Percentiles rank a stretch among this genome's conserved stretches.
Evolutionary conservation across 78 protist genomes (phyloP).

Genomic region (Dictyostelium brefeldianum): DNA sequence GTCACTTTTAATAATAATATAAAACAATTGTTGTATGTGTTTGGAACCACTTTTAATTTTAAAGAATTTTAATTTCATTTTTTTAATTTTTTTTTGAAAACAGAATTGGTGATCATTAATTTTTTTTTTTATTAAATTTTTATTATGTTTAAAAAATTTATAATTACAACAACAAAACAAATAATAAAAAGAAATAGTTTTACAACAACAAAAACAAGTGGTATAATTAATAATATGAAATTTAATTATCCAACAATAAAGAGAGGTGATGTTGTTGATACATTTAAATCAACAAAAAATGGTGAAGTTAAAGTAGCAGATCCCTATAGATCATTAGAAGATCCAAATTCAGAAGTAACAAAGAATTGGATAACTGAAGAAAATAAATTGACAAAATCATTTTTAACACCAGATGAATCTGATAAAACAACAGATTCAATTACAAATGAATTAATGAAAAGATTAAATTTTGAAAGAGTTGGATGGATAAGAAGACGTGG

Average conservation of each 20-base stretch:
- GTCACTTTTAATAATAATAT: too few species aligned
- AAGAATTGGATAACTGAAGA: conserved; percentile 47
- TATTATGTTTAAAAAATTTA: conserved; percentile 7
- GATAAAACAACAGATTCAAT: background rate
- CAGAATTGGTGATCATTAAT: background rate
- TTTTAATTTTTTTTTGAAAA: background rate
- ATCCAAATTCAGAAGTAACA: conserved; percentile 82
- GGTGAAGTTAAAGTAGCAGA: conserved; percentile 57
- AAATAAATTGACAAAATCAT: conserved; percentile 39
- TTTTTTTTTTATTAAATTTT: background rate
- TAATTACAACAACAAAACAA: conserved; percentile 4
- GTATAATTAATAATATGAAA: conserved; percentile 11
- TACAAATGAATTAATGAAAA: background rate
- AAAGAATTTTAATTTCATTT: background rate
- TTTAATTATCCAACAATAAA: conserved; percentile 53
- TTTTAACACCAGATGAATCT: conserved; percentile 1
- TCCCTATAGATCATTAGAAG: conserved; percentile 91
- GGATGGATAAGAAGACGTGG: conserved; percentile 24
- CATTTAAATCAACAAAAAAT: conserved; percentile 26
- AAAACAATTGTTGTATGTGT: too few species aligned
- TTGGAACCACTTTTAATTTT: too few species aligned
- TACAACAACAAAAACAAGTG: background rate
- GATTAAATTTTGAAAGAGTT: conserved; percentile 20
- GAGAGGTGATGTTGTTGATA: conserved; percentile 68
- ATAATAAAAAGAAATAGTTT: background rate